phyloP scores from a whole-genome alignment of 169 alveolate genomes.

The Perkinsus marinus region DNA sequence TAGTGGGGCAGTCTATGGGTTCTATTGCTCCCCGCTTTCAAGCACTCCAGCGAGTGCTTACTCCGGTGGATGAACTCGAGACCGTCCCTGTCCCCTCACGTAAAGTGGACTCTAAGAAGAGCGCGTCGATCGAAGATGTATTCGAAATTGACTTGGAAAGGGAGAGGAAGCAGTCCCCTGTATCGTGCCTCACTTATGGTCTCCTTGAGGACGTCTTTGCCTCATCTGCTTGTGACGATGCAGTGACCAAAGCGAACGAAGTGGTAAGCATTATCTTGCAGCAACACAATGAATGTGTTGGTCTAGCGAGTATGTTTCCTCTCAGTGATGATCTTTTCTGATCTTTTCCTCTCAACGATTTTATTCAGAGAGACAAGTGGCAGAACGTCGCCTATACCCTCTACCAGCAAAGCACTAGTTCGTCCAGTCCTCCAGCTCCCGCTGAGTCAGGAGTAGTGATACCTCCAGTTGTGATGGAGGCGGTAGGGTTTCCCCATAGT shows the following conservation, averaged over 20 bases:
- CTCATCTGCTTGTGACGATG: neutral
- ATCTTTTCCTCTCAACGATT: neutral
- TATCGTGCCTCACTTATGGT: neutral
- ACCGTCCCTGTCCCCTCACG: neutral
- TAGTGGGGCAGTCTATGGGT: neutral
- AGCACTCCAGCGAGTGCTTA: neutral
- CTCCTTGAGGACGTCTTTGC: neutral
- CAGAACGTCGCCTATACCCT: neutral
- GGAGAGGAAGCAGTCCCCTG: neutral
- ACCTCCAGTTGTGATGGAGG: neutral
- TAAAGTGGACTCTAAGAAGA: neutral
- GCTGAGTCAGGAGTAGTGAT: neutral
- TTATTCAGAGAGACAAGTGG: neutral
- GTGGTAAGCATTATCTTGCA: neutral
- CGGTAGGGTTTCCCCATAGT: neutral
- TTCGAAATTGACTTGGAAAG: neutral
- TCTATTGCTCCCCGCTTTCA: neutral
- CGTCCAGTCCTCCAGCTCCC: neutral
- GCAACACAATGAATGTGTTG: neutral
- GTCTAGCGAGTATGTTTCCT: too few relatives aligned
- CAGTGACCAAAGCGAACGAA: neutral
- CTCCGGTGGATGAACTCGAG: neutral
- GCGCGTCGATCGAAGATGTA: neutral
- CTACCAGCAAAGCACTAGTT: neutral
- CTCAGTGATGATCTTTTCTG: too few relatives aligned